phyloP scores from a whole-genome alignment of 2,329 filamentous ascomycete species.

The Domatiomyces catenatus region DNA sequence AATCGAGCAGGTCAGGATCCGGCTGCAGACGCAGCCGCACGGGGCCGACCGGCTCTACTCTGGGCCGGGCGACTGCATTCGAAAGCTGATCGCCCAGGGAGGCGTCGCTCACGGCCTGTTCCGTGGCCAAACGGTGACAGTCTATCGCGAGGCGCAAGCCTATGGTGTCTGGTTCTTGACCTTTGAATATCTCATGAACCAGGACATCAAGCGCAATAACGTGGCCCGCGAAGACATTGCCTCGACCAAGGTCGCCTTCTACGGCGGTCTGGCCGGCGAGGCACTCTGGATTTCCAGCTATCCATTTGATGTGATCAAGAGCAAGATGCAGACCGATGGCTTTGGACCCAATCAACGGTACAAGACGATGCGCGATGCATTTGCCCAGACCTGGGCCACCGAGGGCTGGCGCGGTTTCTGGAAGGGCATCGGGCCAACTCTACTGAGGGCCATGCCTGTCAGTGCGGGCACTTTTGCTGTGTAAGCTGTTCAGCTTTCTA shows the following conservation, averaged over 20 bases:
- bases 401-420: conserved; percentile 80
- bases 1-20: conserved; percentile 93
- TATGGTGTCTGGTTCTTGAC: conserved; percentile 92
- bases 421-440: conserved; percentile 80
- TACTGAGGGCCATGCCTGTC: conserved; percentile 91
- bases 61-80: conserved; percentile 80
- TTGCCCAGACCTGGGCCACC: conserved; percentile 60
- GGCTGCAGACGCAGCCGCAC: conserved; percentile 91
- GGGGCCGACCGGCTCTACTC: conserved; percentile 56
- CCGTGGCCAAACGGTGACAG: conserved; percentile 72
- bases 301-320: conserved; percentile 95
- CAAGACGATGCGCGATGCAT: conserved; percentile 74
- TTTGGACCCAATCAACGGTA: conserved; percentile 61
- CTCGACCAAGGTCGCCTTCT: conserved; percentile 72
- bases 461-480: conserved; percentile 95
- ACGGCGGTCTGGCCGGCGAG: conserved; percentile 87
- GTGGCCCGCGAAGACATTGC: conserved; percentile 63
- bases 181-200: conserved; percentile 94
- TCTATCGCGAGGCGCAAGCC: conserved; percentile 78
- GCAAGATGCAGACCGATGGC: conserved; percentile 97
- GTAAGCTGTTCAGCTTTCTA: conserved; percentile 18
- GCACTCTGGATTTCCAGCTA: conserved; percentile 86
- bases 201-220: conserved; percentile 63
- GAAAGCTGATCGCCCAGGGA: conserved; percentile 49
- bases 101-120: conserved; percentile 63